Conservation (phyloP, 805 yeast genomes). For the Suhomyces sp. region DNA sequence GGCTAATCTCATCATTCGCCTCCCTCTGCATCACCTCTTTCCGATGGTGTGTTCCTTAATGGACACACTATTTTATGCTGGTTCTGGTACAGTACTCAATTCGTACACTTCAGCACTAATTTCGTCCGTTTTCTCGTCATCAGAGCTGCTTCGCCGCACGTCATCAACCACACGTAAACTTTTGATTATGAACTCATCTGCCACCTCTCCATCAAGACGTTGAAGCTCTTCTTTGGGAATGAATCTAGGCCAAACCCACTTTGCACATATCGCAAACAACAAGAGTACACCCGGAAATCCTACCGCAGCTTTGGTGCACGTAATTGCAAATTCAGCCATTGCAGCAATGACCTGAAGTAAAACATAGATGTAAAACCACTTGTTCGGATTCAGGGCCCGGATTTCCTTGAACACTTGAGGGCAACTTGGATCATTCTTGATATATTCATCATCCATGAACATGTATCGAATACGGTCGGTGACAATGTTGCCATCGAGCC, state of each 20-base stretch:
- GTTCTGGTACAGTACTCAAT: too few species aligned
- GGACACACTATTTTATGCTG: too few species aligned
- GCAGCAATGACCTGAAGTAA: slow-evolving; percentile 63
- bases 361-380: slow-evolving; percentile 58
- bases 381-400: slow-evolving; percentile 29
- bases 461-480: slow-evolving; percentile 61
- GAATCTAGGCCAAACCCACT: slow-evolving; percentile 56
- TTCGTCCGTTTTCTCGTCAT: slow-evolving; percentile 2
- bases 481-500: slow-evolving; percentile 66
- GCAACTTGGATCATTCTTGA: slow-evolving; percentile 35
- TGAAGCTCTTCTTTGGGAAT: slow-evolving; percentile 62
- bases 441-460: slow-evolving; percentile 52
- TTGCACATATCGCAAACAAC: slow-evolving; percentile 63
- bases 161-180: slow-evolving; percentile 33
- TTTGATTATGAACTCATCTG: slow-evolving; percentile 53
- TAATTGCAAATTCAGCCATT: slow-evolving; percentile 79
- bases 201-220: slow-evolving; percentile 65
- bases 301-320: slow-evolving; percentile 85
- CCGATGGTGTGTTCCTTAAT: too few species aligned
- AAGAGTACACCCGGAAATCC: slow-evolving; percentile 89
- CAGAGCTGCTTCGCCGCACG: slow-evolving; percentile 1
- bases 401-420: slow-evolving; percentile 34
- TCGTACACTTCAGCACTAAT: too few species aligned
- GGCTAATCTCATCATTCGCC: too few species aligned
- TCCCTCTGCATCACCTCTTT: too few species aligned